Base-by-base conservation (phyloP, 495 filamentous ascomycete species). In the Talaromyces liani region DNA sequence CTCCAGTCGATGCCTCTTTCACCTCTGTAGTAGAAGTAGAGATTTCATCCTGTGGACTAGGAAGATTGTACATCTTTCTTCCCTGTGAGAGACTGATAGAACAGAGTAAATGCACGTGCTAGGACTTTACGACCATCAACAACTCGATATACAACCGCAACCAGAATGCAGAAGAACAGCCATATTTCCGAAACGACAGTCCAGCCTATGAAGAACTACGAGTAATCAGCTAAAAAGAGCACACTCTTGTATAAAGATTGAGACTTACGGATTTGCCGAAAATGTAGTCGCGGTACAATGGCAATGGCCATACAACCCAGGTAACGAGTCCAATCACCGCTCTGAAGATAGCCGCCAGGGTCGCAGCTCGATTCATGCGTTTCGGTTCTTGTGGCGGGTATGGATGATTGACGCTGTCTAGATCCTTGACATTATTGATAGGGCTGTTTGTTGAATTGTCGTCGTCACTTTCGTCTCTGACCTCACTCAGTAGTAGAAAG, bases 161-260 rank as follows among this genome's bases (percentile, higher is more conserved):
- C 57, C 18, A 59, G n/a, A 25, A 59, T 29, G 54, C 54, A 57
- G 25, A 57, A 27, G n/a, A 57, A 57, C 18, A 57, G 24, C 54
- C 54, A 57, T 57, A 59, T 59, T 16, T 59, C 57, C 0, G 29
- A 33, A 24, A 59, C 57, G 6, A 27, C 34, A 9, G 57, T 59
- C 33, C 31, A 59, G 10, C 57, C 57, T 33, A 59, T 20, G 33
- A 59, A 59, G 33, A 58, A 58, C 57, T 39, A 59, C 31, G 2
- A 31, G 8, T 7, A 14, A 24, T 29, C 14, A 16, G 16, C 6
- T 33, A 6, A n/a, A 24, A 57, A n/a, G 3, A 8, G 29, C 5
- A 22, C 6, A 49, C 4, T 9, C 1, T 6, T 20, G 10, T 49
- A 4, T 55, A 24, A 16, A 29, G 51, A 6, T 5, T 16, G 1